A percentile compares a stretch with the other conserved stretches of the same genome.
Conservation (phyloP, 345 rosid genomes). For the Lagerstroemia speciosa region DNA sequence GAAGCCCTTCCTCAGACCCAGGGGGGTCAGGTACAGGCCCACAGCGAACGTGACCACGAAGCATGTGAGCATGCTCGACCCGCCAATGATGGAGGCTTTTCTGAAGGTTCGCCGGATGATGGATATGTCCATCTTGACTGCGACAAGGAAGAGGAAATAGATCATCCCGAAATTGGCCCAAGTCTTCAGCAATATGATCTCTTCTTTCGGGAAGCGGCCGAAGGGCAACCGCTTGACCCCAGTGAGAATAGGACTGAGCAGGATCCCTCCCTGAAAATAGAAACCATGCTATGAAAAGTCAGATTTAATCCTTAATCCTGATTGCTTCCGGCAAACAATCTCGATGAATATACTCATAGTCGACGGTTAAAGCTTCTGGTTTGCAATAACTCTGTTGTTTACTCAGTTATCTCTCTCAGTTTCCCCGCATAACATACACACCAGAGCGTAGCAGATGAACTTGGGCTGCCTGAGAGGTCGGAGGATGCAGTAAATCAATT, state of each 20-base stretch:
- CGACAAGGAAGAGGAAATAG: constrained; percentile 7
- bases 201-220: neutral
- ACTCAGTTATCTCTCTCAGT: neutral
- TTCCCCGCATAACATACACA: neutral
- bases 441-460: constrained; percentile 1
- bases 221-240: neutral
- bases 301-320: too few relatives aligned
- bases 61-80: neutral
- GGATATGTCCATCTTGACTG: constrained; percentile 8
- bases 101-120: neutral
- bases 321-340: neutral
- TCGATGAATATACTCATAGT: too few relatives aligned
- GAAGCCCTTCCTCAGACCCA: neutral
- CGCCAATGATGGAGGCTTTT: constrained; percentile 1
- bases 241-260: neutral
- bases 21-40: neutral
- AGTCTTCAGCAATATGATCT: neutral
- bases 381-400: neutral
- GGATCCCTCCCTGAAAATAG: constrained; percentile 12
- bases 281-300: neutral
- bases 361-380: neutral
- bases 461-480: constrained; percentile 4
- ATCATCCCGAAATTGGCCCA: neutral
- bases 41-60: neutral
- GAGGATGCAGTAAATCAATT: neutral